Conservation (phyloP, 2,329 filamentous ascomycete genomes). For the Pestalotiopsis sp. region DNA sequence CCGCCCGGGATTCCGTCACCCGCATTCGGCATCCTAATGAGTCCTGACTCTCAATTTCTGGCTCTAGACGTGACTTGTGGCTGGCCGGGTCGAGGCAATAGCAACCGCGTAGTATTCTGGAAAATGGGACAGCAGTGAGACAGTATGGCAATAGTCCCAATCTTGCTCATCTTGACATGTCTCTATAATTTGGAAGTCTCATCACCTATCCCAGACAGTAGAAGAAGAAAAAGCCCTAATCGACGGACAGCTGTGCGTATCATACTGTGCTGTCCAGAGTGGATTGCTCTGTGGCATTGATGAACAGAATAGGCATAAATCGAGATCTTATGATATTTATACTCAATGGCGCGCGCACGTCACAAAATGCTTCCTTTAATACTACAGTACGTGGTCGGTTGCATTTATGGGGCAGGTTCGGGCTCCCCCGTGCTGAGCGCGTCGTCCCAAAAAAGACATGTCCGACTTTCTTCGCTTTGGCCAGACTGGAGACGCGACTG, state of each 20-base stretch:
- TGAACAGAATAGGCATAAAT: neutral
- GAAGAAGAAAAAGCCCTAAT: neutral
- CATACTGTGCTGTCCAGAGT: neutral
- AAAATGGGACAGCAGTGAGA: neutral
- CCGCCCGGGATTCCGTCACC: conserved; percentile 13
- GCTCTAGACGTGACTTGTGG: neutral
- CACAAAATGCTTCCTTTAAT: neutral
- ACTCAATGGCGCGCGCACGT: neutral
- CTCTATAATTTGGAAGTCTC: neutral
- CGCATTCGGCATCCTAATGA: conserved; percentile 3
- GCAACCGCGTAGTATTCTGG: neutral
- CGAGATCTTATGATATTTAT: neutral
- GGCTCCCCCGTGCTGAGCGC: neutral
- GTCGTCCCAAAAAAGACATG: neutral
- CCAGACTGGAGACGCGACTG: neutral
- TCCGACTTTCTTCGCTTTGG: neutral
- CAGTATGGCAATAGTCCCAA: neutral
- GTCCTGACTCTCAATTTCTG: no score
- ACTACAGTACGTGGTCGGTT: neutral
- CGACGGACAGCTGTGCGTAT: neutral
- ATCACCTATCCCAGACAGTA: neutral
- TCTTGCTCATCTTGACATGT: neutral
- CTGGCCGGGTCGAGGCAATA: neutral
- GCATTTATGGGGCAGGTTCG: neutral
- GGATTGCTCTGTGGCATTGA: neutral